Evolutionary conservation across 1,284 basidiomycete genomes (phyloP).

Genomic region (Papiliotrema terrestris): DNA sequence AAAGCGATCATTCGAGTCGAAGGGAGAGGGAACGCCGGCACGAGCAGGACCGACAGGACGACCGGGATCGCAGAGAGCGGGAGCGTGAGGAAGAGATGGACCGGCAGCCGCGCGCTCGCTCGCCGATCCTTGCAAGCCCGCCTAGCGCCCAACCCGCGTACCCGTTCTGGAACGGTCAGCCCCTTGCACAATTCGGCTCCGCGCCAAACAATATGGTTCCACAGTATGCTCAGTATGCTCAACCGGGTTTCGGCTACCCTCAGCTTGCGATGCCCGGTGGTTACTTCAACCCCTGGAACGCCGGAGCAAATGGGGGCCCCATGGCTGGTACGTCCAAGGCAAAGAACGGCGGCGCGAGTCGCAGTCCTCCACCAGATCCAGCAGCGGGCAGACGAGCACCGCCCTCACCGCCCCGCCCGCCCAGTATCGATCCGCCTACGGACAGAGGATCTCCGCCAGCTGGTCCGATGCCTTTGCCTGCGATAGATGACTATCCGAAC

Average conservation of each 20-base stretch:
- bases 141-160: too few species aligned
- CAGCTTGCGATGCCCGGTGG: background rate
- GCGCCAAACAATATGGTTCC: background rate
- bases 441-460: background rate
- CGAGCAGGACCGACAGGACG: background rate
- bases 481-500: background rate
- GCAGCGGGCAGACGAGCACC: background rate
- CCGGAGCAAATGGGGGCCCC: too few species aligned
- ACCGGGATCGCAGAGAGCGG: background rate
- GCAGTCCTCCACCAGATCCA: background rate
- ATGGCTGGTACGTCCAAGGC: too few species aligned
- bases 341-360: too few species aligned
- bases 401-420: conserved; percentile 6
- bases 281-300: too few species aligned
- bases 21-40: too few species aligned
- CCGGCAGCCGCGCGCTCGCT: background rate
- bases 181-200: too few species aligned
- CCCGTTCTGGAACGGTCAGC: too few species aligned
- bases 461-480: background rate
- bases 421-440: conserved; percentile 6
- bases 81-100: background rate
- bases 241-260: background rate
- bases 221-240: background rate
- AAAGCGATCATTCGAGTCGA: too few species aligned
- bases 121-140: too few species aligned